Conservation (phyloP, 148 eudicot species). For the Spergularia bocconei region DNA sequence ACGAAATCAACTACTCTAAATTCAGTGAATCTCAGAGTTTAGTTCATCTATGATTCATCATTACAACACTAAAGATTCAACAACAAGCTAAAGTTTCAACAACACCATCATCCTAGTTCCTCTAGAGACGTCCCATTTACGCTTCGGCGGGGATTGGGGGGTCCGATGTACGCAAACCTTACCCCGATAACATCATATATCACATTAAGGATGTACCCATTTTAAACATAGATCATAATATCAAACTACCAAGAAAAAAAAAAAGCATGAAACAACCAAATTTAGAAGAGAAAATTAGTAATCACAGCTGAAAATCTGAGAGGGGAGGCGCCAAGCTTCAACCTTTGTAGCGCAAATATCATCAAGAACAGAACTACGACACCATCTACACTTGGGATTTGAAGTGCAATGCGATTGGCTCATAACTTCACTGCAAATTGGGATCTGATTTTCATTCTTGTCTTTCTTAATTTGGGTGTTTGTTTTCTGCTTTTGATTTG, state of each 20-base stretch:
- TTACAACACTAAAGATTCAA: too few relatives aligned
- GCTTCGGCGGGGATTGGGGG: too few relatives aligned
- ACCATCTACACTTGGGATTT: conserved; percentile 56
- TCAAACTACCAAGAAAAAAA: not conserved
- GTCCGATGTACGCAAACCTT: too few relatives aligned
- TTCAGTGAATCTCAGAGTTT: too few relatives aligned
- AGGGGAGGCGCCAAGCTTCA: conserved; percentile 70
- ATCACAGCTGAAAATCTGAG: conserved; percentile 63
- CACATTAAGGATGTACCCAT: too few relatives aligned
- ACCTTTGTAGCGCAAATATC: conserved; percentile 55
- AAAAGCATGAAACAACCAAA: not conserved
- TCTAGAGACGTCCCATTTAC: too few relatives aligned
- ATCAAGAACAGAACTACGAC: conserved; percentile 56
- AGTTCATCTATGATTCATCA: too few relatives aligned
- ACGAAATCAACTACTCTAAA: too few relatives aligned
- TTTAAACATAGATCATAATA: too few relatives aligned
- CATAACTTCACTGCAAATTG: conserved; percentile 37
- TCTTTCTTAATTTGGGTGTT: conserved; percentile 16
- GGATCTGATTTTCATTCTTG: conserved; percentile 27
- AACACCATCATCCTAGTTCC: too few relatives aligned
- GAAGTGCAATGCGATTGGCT: conserved; percentile 37
- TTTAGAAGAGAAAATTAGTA: not conserved
- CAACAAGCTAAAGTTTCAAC: too few relatives aligned
- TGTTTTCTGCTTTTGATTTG: conserved; percentile 10
- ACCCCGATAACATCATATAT: too few relatives aligned